A percentile compares a stretch with the other conserved stretches of the same genome.
phyloP scores from a whole-genome alignment of 495 filamentous ascomycete genomes.

The Aspergillus homomorphus region DNA sequence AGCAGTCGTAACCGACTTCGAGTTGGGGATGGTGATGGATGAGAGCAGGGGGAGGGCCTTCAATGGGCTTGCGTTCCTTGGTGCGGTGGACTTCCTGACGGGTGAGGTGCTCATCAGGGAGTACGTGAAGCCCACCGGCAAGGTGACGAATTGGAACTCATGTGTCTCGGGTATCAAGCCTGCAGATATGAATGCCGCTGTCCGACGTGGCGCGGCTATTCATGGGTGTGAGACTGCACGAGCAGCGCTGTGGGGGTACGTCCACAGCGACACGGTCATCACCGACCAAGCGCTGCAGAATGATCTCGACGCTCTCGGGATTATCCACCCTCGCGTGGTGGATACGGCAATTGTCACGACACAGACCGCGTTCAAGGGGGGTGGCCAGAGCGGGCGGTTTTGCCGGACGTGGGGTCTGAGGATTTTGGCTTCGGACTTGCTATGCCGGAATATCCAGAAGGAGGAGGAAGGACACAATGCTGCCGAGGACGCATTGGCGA shows the following conservation, averaged over 20 bases:
- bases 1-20: slow-evolving; percentile 34
- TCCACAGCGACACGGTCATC: slow-evolving; percentile 43
- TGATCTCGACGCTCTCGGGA: slow-evolving; percentile 42
- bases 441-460: slow-evolving; percentile 33
- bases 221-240: slow-evolving; percentile 41
- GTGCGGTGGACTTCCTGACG: slow-evolving; percentile 47
- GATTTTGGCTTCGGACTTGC: slow-evolving; percentile 25
- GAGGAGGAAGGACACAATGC: slow-evolving; percentile 34
- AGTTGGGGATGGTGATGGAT: slow-evolving; percentile 28
- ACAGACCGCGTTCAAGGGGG: slow-evolving; percentile 21
- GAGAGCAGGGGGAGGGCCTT: slow-evolving; percentile 3
- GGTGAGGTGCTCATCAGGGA: slow-evolving; percentile 44
- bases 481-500: slow-evolving; percentile 39
- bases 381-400: background rate
- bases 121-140: slow-evolving; percentile 33
- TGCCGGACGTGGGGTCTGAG: slow-evolving; percentile 31
- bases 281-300: slow-evolving; percentile 44
- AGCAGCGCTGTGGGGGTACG: slow-evolving; percentile 33
- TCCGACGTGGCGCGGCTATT: slow-evolving; percentile 30
- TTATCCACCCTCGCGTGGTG: slow-evolving; percentile 40
- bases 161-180: slow-evolving; percentile 35
- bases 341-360: slow-evolving; percentile 33
- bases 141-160: slow-evolving; percentile 37
- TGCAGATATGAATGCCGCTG: slow-evolving; percentile 28
- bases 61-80: slow-evolving; percentile 21